Evolutionary conservation across 2,329 filamentous ascomycete genomes (phyloP).

Genomic region (Falciphora oryzae): DNA sequence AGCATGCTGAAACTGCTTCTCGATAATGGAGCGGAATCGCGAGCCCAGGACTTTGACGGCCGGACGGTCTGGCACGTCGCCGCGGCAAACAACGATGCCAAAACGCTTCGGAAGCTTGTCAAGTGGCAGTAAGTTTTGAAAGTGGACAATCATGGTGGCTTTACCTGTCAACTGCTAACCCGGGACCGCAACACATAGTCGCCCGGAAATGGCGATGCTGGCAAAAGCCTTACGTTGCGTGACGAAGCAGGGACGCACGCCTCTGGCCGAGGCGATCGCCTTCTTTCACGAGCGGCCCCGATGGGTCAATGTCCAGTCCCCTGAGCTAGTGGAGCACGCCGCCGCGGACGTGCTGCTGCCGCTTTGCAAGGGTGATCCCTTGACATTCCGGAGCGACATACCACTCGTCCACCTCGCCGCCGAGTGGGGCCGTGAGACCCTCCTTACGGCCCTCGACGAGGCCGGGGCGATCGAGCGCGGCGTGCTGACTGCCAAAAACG

Average conservation of each 20-base stretch:
- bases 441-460: neutral
- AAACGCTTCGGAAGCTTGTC: neutral
- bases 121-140: constrained; percentile 2
- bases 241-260: neutral
- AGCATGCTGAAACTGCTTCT: constrained; percentile 1
- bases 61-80: constrained; percentile 4
- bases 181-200: neutral
- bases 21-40: neutral
- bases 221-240: neutral
- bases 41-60: constrained; percentile 1
- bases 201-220: neutral
- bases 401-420: constrained; percentile 1
- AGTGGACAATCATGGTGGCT: neutral
- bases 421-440: neutral
- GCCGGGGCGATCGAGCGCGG: constrained; percentile 1
- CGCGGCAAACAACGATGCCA: constrained; percentile 4
- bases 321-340: neutral
- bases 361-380: neutral
- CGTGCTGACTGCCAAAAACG: neutral
- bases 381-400: neutral
- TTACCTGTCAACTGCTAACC: neutral
- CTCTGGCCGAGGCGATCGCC: constrained; percentile 4
- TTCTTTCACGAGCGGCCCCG: neutral
- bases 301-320: neutral
- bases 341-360: neutral